Percentiles rank a stretch among this genome's conserved stretches.
These are phyloP conservation scores for Penicillium corylophilum DNA, from an alignment of 2,329 filamentous ascomycete species.

Conservation along the genomic window DNA sequence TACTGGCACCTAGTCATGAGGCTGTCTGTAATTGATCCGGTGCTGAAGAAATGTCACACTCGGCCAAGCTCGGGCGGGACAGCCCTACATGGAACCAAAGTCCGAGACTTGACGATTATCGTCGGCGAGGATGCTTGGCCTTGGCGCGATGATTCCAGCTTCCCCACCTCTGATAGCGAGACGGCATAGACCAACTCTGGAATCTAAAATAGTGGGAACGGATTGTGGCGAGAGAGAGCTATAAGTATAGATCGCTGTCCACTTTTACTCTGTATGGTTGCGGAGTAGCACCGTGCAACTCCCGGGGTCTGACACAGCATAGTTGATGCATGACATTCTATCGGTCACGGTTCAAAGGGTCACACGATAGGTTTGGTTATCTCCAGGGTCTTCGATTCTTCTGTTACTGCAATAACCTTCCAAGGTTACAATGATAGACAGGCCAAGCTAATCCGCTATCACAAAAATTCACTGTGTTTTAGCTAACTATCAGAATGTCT, in stretches of 20 bases:
- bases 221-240: background rate
- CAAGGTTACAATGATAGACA: too few relatives aligned
- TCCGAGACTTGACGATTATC: background rate
- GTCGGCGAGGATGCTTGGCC: background rate
- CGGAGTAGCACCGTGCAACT: background rate
- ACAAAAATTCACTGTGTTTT: too few relatives aligned
- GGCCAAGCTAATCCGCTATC: too few relatives aligned
- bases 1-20: background rate
- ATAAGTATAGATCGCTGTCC: background rate
- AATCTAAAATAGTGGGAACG: background rate
- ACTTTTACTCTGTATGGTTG: background rate
- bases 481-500: too few relatives aligned
- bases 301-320: background rate
- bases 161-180: too few relatives aligned
- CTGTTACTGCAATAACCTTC: background rate
- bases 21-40: background rate
- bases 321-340: background rate
- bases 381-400: background rate
- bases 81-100: background rate
- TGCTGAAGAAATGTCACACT: background rate
- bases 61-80: background rate
- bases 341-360: background rate
- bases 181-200: too few relatives aligned
- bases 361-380: background rate
- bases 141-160: background rate